Evolutionary conservation across 2,329 filamentous ascomycete genomes (phyloP).

Genomic region (Biscogniauxia sp.): DNA sequence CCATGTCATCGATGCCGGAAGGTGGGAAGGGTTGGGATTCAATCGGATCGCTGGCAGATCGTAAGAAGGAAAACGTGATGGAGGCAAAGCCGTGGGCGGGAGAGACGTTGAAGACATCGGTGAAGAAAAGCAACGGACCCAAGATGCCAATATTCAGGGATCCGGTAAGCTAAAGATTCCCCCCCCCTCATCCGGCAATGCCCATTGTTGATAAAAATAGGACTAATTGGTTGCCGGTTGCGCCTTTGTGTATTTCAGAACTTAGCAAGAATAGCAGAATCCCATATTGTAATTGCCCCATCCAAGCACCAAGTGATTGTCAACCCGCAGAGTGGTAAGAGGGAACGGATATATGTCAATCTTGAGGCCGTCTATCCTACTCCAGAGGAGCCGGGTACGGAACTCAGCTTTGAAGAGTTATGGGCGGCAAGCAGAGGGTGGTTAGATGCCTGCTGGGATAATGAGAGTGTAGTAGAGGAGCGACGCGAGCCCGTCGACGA

Average conservation of each 20-base stretch:
- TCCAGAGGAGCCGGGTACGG: slow-evolving; percentile 65
- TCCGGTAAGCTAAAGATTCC: slow-evolving; percentile 67
- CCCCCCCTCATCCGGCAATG: slow-evolving; percentile 39
- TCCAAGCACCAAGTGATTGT: slow-evolving; percentile 73
- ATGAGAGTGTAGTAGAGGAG: slow-evolving; percentile 32
- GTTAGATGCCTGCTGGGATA: slow-evolving; percentile 57
- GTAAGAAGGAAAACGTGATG: slow-evolving; percentile 90
- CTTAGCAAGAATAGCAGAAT: slow-evolving; percentile 58
- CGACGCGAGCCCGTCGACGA: slow-evolving; percentile 17
- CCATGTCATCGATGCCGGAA: slow-evolving; percentile 50
- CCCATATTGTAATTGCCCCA: slow-evolving; percentile 66
- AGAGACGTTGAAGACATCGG: slow-evolving; percentile 83
- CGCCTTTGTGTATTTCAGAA: slow-evolving; percentile 51
- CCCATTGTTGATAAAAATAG: slow-evolving; percentile 86
- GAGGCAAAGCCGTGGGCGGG: slow-evolving; percentile 89
- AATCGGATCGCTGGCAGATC: slow-evolving; percentile 80
- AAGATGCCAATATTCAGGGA: slow-evolving; percentile 97
- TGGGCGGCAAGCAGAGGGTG: slow-evolving; percentile 75
- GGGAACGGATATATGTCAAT: slow-evolving; percentile 84
- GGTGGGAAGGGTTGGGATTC: slow-evolving; percentile 81
- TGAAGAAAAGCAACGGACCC: slow-evolving; percentile 70
- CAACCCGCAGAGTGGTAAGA: slow-evolving; percentile 78
- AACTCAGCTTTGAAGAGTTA: slow-evolving; percentile 90
- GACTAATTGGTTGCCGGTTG: slow-evolving; percentile 73
- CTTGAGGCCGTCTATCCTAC: slow-evolving; percentile 83